A percentile compares a stretch with the other conserved stretches of the same genome.
Evolutionary conservation across 73 alveolate species (phyloP).

Genomic region (Effrenium voratum): DNA sequence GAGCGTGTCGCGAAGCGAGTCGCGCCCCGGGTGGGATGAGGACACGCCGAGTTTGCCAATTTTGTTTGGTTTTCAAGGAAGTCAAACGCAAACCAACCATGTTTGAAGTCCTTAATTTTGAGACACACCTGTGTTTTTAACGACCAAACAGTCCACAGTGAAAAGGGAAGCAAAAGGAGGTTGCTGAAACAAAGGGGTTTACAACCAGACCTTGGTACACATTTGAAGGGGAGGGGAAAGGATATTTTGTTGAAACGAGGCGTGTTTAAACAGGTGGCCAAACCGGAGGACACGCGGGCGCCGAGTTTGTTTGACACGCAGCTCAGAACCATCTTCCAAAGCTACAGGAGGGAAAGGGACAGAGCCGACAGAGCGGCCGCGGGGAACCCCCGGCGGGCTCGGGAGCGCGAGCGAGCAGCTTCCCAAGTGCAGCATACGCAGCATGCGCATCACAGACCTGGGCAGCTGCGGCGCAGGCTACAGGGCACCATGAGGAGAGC

Average conservation of each 20-base stretch:
- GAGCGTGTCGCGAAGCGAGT: background rate
- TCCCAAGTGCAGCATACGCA: background rate
- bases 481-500: background rate
- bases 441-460: constrained; percentile 30
- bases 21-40: constrained; percentile 82
- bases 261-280: background rate
- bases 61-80: too few relatives aligned
- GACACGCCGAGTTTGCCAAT: too few relatives aligned
- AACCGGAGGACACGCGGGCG: constrained; percentile 34
- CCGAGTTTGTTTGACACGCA: constrained; percentile 72
- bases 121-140: too few relatives aligned
- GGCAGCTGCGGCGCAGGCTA: constrained; percentile 60
- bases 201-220: too few relatives aligned
- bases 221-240: too few relatives aligned
- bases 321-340: constrained; percentile 35
- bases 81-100: too few relatives aligned
- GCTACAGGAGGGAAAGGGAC: background rate
- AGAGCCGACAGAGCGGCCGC: constrained; percentile 2
- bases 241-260: too few relatives aligned
- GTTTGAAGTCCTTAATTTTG: too few relatives aligned
- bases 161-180: background rate
- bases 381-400: background rate
- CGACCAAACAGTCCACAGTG: too few relatives aligned
- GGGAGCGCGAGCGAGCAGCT: background rate
- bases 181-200: background rate